phyloP scores from a whole-genome alignment of 2,329 filamentous ascomycete species.

The Aspergillus sojae region DNA sequence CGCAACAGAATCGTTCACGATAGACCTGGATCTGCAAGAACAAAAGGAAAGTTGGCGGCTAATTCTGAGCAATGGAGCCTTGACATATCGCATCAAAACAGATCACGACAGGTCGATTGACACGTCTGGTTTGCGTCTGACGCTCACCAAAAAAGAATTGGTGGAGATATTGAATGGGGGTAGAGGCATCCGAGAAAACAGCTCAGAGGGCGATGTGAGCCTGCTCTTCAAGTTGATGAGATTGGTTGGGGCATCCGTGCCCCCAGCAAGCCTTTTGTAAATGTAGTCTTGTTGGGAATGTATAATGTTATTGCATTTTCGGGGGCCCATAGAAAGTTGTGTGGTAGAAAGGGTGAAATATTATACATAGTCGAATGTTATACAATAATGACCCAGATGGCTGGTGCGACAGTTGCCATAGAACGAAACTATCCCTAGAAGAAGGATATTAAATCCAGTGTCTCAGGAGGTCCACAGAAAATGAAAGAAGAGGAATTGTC shows the following conservation, averaged over 20 bases:
- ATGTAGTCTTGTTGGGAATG: not conserved
- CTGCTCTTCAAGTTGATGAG: not conserved
- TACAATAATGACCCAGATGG: not conserved
- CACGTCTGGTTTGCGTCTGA: not conserved
- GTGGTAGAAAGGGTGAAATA: not conserved
- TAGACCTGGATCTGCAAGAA: constrained; percentile 22
- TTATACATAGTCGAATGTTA: not conserved
- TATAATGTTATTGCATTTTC: not conserved
- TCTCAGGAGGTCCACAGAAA: not conserved
- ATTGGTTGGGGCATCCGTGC: not conserved
- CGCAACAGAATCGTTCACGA: constrained; percentile 9
- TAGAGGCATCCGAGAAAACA: not conserved
- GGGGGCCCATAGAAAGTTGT: not conserved
- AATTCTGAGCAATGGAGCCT: constrained; percentile 25
- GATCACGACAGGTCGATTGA: not conserved
- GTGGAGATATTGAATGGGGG: not conserved
- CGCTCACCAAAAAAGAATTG: not conserved
- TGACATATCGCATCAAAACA: constrained; percentile 13
- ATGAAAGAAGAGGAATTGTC: not conserved
- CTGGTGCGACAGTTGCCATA: not conserved
- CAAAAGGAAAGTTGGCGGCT: constrained; percentile 18
- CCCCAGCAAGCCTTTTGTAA: not conserved
- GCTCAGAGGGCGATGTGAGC: not conserved
- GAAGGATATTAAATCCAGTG: too few relatives aligned
- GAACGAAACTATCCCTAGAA: not conserved